Evolutionary conservation across 2,329 filamentous ascomycete genomes (phyloP).

Genomic region (Pseudogymnoascus sp.): DNA sequence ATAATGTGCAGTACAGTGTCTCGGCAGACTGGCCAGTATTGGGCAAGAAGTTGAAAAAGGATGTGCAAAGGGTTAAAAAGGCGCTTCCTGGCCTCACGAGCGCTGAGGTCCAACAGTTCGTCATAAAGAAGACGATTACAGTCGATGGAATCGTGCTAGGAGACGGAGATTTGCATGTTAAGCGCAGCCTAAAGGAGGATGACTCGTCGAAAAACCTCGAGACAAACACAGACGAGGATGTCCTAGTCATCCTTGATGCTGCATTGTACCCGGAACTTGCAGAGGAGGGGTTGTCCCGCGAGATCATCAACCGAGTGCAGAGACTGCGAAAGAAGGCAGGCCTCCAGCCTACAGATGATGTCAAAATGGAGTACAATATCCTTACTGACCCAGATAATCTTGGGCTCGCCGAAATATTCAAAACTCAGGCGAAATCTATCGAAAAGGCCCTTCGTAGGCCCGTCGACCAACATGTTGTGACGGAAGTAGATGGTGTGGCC

Average conservation of each 20-base stretch:
- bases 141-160: conserved; percentile 82
- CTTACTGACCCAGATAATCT: conserved; percentile 71
- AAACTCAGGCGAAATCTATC: conserved; percentile 59
- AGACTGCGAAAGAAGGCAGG: conserved; percentile 89
- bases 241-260: conserved; percentile 83
- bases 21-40: conserved; percentile 88
- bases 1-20: conserved; percentile 87
- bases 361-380: conserved; percentile 88
- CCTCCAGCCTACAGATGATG: conserved; percentile 83
- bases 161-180: conserved; percentile 76
- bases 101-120: conserved; percentile 72
- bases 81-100: conserved; percentile 72
- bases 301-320: conserved; percentile 91
- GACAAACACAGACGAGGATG: conserved; percentile 80
- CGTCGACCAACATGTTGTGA: conserved; percentile 61
- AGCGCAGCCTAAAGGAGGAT: conserved; percentile 68
- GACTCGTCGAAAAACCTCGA: conserved; percentile 68
- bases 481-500: conserved; percentile 49
- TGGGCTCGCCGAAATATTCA: conserved; percentile 63
- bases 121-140: conserved; percentile 63
- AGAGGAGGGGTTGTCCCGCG: conserved; percentile 80
- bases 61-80: conserved; percentile 85
- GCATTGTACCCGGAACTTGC: conserved; percentile 77
- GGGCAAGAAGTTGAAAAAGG: conserved; percentile 96
- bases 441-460: conserved; percentile 72